Conservation (phyloP, 768 basidiomycete genomes). For the Mycena galopus region DNA sequence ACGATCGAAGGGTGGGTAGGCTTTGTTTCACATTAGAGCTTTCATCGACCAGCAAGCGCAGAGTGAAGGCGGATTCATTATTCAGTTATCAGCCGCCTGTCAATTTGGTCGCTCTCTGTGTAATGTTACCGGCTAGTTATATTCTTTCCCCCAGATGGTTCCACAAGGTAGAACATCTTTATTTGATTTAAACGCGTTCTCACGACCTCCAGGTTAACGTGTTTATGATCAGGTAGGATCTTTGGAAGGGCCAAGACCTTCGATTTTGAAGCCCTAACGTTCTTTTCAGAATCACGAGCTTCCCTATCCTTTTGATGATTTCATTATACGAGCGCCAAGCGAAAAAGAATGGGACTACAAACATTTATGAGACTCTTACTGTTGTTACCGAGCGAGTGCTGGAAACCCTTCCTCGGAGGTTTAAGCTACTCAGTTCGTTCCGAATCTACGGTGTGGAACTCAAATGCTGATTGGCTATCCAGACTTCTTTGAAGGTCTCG, state of each 20-base stretch:
- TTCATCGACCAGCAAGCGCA: conserved; percentile 36
- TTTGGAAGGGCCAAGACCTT: background rate
- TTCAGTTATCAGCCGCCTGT: conserved; percentile 97
- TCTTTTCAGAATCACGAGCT: conserved; percentile 74
- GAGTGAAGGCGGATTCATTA: conserved; percentile 90
- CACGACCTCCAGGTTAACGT: conserved; percentile 75
- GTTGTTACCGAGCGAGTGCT: conserved; percentile 76
- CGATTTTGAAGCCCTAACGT: background rate
- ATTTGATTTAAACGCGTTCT: conserved; percentile 25
- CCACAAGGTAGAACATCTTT: conserved; percentile 76
- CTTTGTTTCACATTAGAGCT: background rate
- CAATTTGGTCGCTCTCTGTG: conserved; percentile 87
- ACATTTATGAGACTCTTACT: conserved; percentile 80
- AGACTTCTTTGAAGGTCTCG: conserved; percentile 87
- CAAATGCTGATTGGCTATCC: conserved; percentile 1
- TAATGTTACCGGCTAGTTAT: conserved; percentile 91
- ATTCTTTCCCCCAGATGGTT: conserved; percentile 96
- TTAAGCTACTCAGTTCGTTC: conserved; percentile 81
- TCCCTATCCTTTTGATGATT: conserved; percentile 85
- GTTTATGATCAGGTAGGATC: conserved; percentile 80
- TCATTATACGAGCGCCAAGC: conserved; percentile 90
- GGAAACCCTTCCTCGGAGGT: conserved; percentile 80
- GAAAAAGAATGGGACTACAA: conserved; percentile 72
- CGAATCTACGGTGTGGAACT: background rate
- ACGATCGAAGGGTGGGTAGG: conserved; percentile 88